phyloP scores from a whole-genome alignment of 1,284 basidiomycete genomes.

The Cutaneotrichosporon sp. region DNA sequence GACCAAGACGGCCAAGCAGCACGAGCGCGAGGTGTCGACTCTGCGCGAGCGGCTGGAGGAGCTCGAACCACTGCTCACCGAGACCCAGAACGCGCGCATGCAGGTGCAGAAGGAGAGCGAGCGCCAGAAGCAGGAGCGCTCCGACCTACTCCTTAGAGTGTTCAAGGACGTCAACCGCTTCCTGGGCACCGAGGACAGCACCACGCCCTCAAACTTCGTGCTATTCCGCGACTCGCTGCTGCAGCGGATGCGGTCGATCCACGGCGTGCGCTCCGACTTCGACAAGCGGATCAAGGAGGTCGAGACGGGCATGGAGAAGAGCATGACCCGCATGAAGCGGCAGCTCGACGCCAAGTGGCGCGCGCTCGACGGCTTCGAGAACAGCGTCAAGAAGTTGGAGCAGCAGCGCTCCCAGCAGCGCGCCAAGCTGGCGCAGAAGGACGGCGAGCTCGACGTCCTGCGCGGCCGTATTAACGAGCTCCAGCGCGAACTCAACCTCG shows the following conservation, averaged over 20 bases:
- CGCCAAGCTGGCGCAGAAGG: slow-evolving; percentile 74
- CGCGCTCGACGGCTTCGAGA: slow-evolving; percentile 91
- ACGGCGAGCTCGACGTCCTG: slow-evolving; percentile 82
- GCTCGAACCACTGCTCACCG: slow-evolving; percentile 76
- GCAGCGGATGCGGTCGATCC: slow-evolving; percentile 76
- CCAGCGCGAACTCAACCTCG: slow-evolving; percentile 42
- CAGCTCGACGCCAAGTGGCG: slow-evolving; percentile 87
- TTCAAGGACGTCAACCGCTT: slow-evolving; percentile 96
- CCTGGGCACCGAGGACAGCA: slow-evolving; percentile 67
- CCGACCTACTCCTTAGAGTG: slow-evolving; percentile 84
- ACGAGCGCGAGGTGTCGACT: slow-evolving; percentile 65
- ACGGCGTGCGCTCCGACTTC: slow-evolving; percentile 79
- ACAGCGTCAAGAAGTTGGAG: slow-evolving; percentile 77
- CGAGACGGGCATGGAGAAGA: slow-evolving; percentile 59
- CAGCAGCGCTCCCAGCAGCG: slow-evolving; percentile 86
- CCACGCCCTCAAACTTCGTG: slow-evolving; percentile 69
- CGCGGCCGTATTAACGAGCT: slow-evolving; percentile 80
- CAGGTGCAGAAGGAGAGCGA: slow-evolving; percentile 76
- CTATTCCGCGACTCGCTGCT: slow-evolving; percentile 91
- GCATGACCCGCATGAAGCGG: slow-evolving; percentile 68
- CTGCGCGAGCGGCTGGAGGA: slow-evolving; percentile 67
- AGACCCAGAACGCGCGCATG: slow-evolving; percentile 75
- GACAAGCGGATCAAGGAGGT: slow-evolving; percentile 81
- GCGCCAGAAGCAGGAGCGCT: slow-evolving; percentile 88
- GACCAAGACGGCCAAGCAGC: slow-evolving; percentile 63